Percentiles rank a stretch among this genome's conserved stretches.
Conservation (phyloP, 495 filamentous ascomycete genomes). For the Neurospora intermedia region DNA sequence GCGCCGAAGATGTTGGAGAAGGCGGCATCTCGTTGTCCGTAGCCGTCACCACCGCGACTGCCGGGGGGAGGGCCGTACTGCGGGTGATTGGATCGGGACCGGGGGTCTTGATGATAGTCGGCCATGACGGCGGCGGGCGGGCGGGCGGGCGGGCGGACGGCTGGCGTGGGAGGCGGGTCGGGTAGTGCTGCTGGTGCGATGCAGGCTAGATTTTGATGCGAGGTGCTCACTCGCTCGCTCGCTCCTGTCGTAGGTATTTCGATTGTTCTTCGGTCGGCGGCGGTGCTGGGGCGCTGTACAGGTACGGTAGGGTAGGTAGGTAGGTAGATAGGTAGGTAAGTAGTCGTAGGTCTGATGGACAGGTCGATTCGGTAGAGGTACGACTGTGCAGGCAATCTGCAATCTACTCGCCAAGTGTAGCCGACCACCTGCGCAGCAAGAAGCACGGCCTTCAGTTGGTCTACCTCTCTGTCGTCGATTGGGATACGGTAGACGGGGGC, state of each 20-base stretch:
- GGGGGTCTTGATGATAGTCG: constrained; percentile 74
- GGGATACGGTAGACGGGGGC: neutral
- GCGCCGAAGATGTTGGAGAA: constrained; percentile 95
- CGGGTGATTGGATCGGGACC: constrained; percentile 34
- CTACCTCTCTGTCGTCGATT: neutral
- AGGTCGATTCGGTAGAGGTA: neutral
- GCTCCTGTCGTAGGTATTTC: neutral
- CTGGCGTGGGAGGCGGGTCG: neutral
- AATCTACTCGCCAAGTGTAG: neutral
- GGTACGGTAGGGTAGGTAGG: neutral
- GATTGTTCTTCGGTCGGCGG: neutral
- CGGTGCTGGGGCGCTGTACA: neutral
- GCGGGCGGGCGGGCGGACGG: constrained; percentile 9
- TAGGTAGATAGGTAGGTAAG: neutral
- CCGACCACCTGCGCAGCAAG: neutral
- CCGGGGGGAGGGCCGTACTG: constrained; percentile 57
- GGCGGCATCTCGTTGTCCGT: constrained; percentile 81
- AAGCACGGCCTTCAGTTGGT: neutral
- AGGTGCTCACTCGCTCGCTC: neutral
- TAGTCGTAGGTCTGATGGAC: neutral
- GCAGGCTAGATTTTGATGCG: neutral
- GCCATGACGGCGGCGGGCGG: constrained; percentile 50
- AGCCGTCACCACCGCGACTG: neutral
- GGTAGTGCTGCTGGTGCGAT: neutral
- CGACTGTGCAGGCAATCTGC: neutral